Percentiles rank a stretch among this genome's conserved stretches.
These are phyloP conservation scores for Dictyostelium brefeldianum DNA, from an alignment of 78 protist genomes.

Conservation along the genomic window DNA sequence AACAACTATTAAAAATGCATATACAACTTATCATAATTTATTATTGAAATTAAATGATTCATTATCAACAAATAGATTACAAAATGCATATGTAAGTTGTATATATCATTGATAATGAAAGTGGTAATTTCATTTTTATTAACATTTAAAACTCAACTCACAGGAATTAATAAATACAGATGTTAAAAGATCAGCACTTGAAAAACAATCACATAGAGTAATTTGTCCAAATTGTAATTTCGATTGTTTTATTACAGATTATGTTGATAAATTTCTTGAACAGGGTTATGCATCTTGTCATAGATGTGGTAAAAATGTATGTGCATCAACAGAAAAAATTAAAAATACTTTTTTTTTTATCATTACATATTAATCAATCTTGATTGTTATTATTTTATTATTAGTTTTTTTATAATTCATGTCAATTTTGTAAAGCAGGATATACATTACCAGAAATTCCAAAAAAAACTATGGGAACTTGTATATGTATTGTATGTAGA, in stretches of 20 bases:
- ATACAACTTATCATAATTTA: not conserved
- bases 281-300: not conserved
- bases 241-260: not conserved
- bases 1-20: not conserved
- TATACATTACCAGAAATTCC: not conserved
- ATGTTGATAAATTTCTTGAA: not conserved
- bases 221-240: not conserved
- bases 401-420: not conserved
- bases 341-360: too few species aligned
- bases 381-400: not conserved
- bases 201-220: not conserved
- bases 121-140: too few species aligned
- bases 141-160: too few species aligned
- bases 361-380: not conserved
- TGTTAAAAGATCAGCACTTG: not conserved
- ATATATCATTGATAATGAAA: too few species aligned
- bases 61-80: too few species aligned
- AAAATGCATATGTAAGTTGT: too few species aligned
- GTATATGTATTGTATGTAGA: constrained; percentile 1
- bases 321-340: too few species aligned
- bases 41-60: too few species aligned
- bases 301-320: constrained; percentile 1
- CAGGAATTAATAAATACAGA: not conserved
- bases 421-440: constrained; percentile 5
- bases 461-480: not conserved